phyloP scores from a whole-genome alignment of 768 basidiomycete species.

The Macrocybe gigantea region DNA sequence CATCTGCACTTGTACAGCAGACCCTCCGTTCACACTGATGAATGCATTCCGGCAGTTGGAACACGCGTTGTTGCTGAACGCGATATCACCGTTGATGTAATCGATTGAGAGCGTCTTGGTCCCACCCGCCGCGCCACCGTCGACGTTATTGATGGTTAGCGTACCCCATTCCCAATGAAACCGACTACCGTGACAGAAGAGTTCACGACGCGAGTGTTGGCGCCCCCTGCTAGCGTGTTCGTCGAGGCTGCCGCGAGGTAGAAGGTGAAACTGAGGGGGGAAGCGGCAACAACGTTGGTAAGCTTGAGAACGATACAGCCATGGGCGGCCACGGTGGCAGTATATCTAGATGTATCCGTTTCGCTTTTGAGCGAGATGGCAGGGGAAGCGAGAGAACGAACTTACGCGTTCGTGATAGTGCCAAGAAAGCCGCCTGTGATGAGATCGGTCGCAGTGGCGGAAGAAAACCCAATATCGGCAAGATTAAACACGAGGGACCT shows the following conservation, averaged over 20 bases:
- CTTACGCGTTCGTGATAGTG: constrained; percentile 28
- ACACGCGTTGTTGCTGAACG: constrained; percentile 36
- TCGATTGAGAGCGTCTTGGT: constrained; percentile 38
- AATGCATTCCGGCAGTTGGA: constrained; percentile 44
- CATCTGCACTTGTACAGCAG: constrained; percentile 37
- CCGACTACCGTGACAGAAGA: constrained; percentile 32
- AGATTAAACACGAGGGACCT: constrained; percentile 35
- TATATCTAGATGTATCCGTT: constrained; percentile 20
- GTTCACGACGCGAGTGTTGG: constrained; percentile 28
- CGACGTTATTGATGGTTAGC: constrained; percentile 34
- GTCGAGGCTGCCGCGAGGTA: constrained; percentile 28
- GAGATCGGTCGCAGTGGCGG: constrained; percentile 33
- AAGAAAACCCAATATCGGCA: constrained; percentile 35
- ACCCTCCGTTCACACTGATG: constrained; percentile 40
- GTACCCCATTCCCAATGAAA: constrained; percentile 38
- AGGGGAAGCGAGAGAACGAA: neutral
- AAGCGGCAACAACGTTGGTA: constrained; percentile 16
- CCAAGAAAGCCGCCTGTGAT: constrained; percentile 33
- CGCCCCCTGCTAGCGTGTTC: constrained; percentile 31
- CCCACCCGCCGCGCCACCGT: constrained; percentile 34
- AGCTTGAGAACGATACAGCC: constrained; percentile 33
- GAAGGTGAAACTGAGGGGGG: constrained; percentile 25
- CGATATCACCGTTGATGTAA: constrained; percentile 42
- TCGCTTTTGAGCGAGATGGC: neutral
- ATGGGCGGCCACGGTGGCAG: constrained; percentile 27